Percentiles rank a stretch among this genome's conserved stretches.
Evolutionary conservation across 2,329 filamentous ascomycete species (phyloP).

Genomic region (Colletotrichum phormii): DNA sequence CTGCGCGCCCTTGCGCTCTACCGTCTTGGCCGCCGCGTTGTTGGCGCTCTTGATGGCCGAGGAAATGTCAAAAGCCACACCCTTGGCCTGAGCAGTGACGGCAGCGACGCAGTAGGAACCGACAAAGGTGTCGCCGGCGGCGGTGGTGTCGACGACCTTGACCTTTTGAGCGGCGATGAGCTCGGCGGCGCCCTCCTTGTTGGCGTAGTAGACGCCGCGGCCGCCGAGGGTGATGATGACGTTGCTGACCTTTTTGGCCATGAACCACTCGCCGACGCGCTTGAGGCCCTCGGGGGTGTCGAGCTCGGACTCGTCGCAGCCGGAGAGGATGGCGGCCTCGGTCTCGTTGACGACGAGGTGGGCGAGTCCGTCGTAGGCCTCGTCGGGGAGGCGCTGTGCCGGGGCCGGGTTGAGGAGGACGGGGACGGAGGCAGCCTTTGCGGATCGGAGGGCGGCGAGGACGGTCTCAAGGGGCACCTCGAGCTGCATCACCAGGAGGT

Average conservation of each 20-base stretch:
- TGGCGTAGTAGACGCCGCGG: conserved; percentile 78
- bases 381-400: conserved; percentile 74
- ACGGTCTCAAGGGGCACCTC: conserved; percentile 78
- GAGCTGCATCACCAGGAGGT: conserved; percentile 81
- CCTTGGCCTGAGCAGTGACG: conserved; percentile 57
- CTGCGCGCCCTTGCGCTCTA: conserved; percentile 56
- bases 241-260: conserved; percentile 76
- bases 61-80: conserved; percentile 62
- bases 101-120: conserved; percentile 85
- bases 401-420: conserved; percentile 90
- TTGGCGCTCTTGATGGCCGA: conserved; percentile 68
- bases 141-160: conserved; percentile 89
- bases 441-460: conserved; percentile 67
- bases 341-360: conserved; percentile 93
- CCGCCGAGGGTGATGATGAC: conserved; percentile 88
- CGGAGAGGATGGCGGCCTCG: conserved; percentile 81
- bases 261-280: conserved; percentile 69
- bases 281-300: conserved; percentile 57
- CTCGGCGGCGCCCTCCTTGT: conserved; percentile 53
- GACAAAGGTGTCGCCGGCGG: conserved; percentile 94
- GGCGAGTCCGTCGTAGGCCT: conserved; percentile 74
- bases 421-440: conserved; percentile 60
- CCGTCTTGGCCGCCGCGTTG: conserved; percentile 54
- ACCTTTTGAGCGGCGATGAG: conserved; percentile 75
- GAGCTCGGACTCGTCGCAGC: conserved; percentile 61